phyloP scores from a whole-genome alignment of 176 grass and related monocot genomes.

The Miscanthus lutarioriparius region DNA sequence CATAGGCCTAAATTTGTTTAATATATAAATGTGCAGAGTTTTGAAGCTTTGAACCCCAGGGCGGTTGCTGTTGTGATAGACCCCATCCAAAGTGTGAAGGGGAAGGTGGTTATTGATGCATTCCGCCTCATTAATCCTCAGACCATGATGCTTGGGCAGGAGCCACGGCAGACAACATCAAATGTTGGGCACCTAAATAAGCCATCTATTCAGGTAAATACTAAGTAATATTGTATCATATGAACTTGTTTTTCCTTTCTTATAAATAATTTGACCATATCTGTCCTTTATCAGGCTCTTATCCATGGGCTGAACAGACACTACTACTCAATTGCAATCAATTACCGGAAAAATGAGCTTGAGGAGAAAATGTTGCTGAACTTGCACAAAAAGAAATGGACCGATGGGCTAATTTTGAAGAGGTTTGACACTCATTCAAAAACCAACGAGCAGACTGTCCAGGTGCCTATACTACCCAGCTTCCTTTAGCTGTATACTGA shows the following conservation, averaged over 20 bases:
- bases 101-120: conserved; percentile 98
- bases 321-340: conserved; percentile 99
- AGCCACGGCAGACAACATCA: conserved; percentile 92
- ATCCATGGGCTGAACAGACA: conserved; percentile 97
- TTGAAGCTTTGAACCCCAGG: conserved; percentile 95
- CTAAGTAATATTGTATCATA: neutral
- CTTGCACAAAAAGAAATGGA: conserved; percentile 99
- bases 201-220: conserved; percentile 88
- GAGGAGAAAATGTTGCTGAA: conserved; percentile 98
- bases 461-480: conserved; percentile 47
- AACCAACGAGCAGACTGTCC: conserved; percentile 93
- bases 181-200: conserved; percentile 99
- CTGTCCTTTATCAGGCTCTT: conserved; percentile 61
- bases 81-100: conserved; percentile 97
- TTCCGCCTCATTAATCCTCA: conserved; percentile 98
- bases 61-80: conserved; percentile 97
- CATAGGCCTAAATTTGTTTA: neutral
- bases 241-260: conserved; percentile 2
- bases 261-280: neutral
- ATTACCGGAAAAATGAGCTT: conserved; percentile 97
- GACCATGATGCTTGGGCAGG: conserved; percentile 99
- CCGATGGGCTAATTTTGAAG: conserved; percentile 81
- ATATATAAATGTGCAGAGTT: conserved; percentile 73
- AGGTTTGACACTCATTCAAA: conserved; percentile 81
- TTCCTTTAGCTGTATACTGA: neutral